Evolutionary conservation across 495 filamentous ascomycete species (phyloP), one percentile per base, ranked within the genome.

Genomic region (Astrothelium macrocarpum): DNA sequence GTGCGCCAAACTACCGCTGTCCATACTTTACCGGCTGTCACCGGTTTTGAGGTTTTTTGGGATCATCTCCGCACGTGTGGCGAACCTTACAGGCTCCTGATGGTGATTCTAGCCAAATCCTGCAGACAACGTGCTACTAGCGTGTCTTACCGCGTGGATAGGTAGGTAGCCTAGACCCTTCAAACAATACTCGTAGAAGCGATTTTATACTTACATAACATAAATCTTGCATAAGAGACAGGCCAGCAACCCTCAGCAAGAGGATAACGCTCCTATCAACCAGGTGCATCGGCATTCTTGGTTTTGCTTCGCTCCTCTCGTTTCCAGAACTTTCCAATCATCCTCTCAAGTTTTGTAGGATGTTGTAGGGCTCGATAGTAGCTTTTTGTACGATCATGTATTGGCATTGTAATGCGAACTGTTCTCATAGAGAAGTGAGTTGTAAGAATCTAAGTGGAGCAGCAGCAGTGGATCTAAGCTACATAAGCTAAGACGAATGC

Each of bases 1-100:
- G 49, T 56, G 49, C 25, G 49, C 20, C 26, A 20, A 56, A 28
- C 7, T 56, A 25, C 12, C 49, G 25, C 20, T 56, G 49, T 5
- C 25, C 49, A 26, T 28, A 25, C 49, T 29, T 26, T 12, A n/a
- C 25, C 49, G 20, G 49, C 49, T 11, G 23, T 56, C 20, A 56
- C 49, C 49, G 49, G 49, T 20, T 56, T 18, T 56, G 49, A 28
- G 23, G 49, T 7, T 56, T 56, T 56, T 29, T 49, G 16, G 12
- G n/a, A 39, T 56, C 23, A 56, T 28, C 49, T 56, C 49, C 49
- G 49, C 49, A 56, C 49, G 49, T 25, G 20, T 56, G 49, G 49
- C 49, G 25, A 16, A 4, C 49, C 23, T 56, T 56, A 20, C 20
- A 29, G 5, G 49, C 23, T n/a, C 23, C 49, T 26, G 49, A 1